phyloP scores from a whole-genome alignment of 1,284 basidiomycete genomes.

The Blastosporella zonata region DNA sequence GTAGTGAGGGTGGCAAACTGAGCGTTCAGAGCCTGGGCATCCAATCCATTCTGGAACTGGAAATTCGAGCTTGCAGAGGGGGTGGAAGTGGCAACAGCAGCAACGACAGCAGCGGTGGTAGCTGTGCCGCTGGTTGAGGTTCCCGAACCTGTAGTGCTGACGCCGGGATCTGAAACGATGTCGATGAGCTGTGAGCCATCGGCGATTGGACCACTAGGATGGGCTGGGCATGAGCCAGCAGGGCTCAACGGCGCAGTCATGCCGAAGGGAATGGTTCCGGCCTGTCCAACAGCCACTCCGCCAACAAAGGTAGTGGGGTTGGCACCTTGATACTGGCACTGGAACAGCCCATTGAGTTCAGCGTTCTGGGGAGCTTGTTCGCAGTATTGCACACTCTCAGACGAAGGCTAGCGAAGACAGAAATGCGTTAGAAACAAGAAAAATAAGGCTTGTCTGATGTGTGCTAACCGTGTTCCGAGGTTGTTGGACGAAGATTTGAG shows the following conservation, averaged over 20 bases:
- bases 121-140: conserved; percentile 10
- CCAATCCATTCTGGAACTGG: conserved; percentile 15
- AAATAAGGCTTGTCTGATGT: neutral
- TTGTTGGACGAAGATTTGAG: conserved; percentile 54
- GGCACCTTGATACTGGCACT: conserved; percentile 43
- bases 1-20: conserved; percentile 36
- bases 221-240: conserved; percentile 40
- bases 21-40: conserved; percentile 40
- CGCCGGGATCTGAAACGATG: conserved; percentile 41
- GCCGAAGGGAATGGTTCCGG: conserved; percentile 40
- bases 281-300: conserved; percentile 31
- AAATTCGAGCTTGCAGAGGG: conserved; percentile 15
- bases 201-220: conserved; percentile 33
- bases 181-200: conserved; percentile 45
- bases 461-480: conserved; percentile 35
- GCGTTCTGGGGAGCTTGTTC: conserved; percentile 38
- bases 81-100: conserved; percentile 6
- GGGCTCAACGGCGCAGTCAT: conserved; percentile 30
- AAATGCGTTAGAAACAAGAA: neutral
- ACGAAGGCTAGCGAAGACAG: conserved; percentile 29
- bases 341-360: conserved; percentile 43
- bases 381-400: conserved; percentile 40
- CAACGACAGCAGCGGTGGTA: conserved; percentile 4
- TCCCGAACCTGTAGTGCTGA: conserved; percentile 21
- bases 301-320: conserved; percentile 36